Evolutionary conservation across 768 basidiomycete genomes (phyloP), one percentile per base, ranked within the genome.

Genomic region (Mrakia frigida): DNA sequence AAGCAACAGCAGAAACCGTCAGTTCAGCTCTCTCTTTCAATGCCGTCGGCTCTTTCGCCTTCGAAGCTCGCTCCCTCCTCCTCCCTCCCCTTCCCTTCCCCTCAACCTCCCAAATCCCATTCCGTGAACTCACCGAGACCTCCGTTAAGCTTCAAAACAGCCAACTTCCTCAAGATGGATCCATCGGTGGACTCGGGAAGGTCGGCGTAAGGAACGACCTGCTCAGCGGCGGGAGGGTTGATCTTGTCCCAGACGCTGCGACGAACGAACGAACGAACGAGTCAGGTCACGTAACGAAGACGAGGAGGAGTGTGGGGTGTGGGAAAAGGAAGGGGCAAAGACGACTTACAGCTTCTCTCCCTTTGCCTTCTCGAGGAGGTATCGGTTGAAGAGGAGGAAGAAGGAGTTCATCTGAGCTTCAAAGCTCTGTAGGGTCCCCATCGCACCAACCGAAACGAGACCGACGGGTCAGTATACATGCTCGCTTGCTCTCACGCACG

Each of bases 391-490:
- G 81, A 98, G 91, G 81, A 90, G 89, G 88, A 94, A 94, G 87
- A 97, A 98, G 77, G 90, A 90, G 84, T 93, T 90, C 94, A 98
- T 96, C 86, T 98, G 94, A 56, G 89, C 90, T 85, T 93, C 91
- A 85, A 98, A 97, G 16, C 90, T 89, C 92, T 93, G 79, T 46
- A 25, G 4, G 33, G 0, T 37, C 14, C 63, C 35, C 37, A 68
- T 68, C 37, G 65, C 37, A n/a, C n/a, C n/a, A n/a, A n/a, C n/a
- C n/a, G n/a, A 41, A 11, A 25, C 10, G 33, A 41, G 35, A 6
- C 25, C 18, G 37, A 63, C 52, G 21, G 65, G 9, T 37, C 18
- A 37, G 61, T 9, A 46, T 14, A 52, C 9, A 13, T 31, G 4
- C 31, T 14, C 11, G 33, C 59, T 33, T 3, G 59, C 59, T 5